A percentile compares a stretch with the other conserved stretches of the same genome.
These are phyloP conservation scores for Phylloporus arenicola DNA, from an alignment of 768 basidiomycete species.

Conservation along the genomic window DNA sequence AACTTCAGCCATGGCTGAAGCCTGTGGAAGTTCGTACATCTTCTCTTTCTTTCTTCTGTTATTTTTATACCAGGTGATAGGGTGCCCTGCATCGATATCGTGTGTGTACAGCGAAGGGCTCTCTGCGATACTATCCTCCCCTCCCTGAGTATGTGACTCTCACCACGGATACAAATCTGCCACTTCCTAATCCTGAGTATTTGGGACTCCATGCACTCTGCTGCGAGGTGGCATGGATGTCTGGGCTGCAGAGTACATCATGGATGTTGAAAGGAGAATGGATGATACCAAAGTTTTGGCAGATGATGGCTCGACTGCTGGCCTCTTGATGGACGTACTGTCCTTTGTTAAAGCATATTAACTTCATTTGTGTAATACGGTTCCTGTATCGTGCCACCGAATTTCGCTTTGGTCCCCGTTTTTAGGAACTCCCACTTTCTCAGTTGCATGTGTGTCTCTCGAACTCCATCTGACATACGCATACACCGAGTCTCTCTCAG, in stretches of 20 bases:
- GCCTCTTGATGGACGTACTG: not conserved
- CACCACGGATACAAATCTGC: not conserved
- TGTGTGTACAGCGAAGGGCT: not conserved
- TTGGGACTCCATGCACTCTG: constrained; percentile 5
- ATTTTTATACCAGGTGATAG: not conserved
- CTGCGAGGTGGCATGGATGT: constrained; percentile 8
- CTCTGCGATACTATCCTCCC: not conserved
- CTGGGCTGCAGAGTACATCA: constrained; percentile 2
- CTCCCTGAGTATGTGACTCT: constrained; percentile 2
- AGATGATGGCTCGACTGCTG: not conserved
- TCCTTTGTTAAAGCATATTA: too few species aligned
- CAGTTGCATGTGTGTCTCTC: too few species aligned
- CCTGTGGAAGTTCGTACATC: not conserved
- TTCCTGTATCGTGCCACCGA: too few species aligned
- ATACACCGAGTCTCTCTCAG: too few species aligned
- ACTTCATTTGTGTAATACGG: too few species aligned
- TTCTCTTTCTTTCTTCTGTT: not conserved
- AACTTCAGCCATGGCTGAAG: constrained; percentile 3
- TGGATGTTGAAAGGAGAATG: constrained; percentile 2
- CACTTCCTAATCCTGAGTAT: not conserved
- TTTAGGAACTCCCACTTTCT: too few species aligned
- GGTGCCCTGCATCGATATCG: not conserved
- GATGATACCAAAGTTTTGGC: not conserved
- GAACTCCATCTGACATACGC: too few species aligned
- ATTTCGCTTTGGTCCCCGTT: too few species aligned